Evolutionary conservation across 352 stramenopile genomes (phyloP), one percentile per base, ranked within the genome.

Genomic region (Phytopythium boreale): DNA sequence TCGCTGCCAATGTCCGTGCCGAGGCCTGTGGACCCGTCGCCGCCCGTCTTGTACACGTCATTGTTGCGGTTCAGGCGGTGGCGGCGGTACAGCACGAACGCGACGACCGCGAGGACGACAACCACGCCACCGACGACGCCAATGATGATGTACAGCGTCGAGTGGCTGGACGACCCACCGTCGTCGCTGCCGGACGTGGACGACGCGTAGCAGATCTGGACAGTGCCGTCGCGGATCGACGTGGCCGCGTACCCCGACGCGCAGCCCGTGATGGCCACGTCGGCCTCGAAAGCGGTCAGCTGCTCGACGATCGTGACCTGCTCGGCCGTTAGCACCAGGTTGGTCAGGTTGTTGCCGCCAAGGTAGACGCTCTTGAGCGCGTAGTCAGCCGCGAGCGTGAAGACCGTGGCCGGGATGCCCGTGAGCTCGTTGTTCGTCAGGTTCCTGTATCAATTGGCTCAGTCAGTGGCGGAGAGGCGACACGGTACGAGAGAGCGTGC

Each of bases 321-420:
- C 2, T 61, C 53, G 5, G 56, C 26, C 19, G 71, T 78, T 20
- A 92, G 67, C 44, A 77, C 61, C 20, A 89, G 24, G 56, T 90
- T 89, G 2, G 68, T 76, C n/a, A 92, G 64, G 67, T 88, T 85
- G 52, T 76, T 87, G 31, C 53, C 64, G 0, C 36, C 29, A 69
- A 92, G 77, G 44, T 68, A 82, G 27, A 91, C 55, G 22, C 69
- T 76, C 57, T 78, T 76, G 36, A 91, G 72, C 4, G 61, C 71
- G 19, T 69, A 69, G 1, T 64, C 69, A 10, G 71, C n/a, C 0
- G 68, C 69, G 72, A 84, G 77, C 3, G 59, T 67, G 58, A 75
- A 92, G 15, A 90, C 55, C 22, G 67, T 67, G 27, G 71, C 69
- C 15, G 79, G 79, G 51, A 90, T 81, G 10, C 59, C 72, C 9